Percentiles rank a stretch among this genome's conserved stretches.
phyloP scores from a whole-genome alignment of 2,329 filamentous ascomycete genomes.

The Emmonsia crescens region DNA sequence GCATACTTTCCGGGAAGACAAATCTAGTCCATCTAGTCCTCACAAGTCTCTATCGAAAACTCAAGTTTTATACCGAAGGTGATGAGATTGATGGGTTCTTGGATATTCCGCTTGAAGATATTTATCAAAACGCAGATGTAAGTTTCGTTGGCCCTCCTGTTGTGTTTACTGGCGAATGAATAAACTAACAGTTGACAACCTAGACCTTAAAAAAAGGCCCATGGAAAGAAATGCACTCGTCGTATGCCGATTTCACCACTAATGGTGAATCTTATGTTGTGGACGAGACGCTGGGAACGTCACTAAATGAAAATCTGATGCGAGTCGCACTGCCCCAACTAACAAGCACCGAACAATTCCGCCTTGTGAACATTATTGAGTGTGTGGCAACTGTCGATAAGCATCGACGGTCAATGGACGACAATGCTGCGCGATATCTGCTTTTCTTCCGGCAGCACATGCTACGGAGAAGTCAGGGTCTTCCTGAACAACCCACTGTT shows the following conservation, averaged over 20 bases:
- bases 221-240: constrained; percentile 40
- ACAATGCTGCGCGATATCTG: constrained; percentile 78
- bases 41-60: constrained; percentile 57
- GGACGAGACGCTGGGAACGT: constrained; percentile 57
- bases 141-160: constrained; percentile 9
- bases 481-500: constrained; percentile 45
- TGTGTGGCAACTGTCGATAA: constrained; percentile 75
- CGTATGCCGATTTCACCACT: constrained; percentile 40
- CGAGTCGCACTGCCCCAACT: constrained; percentile 66
- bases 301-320: constrained; percentile 67
- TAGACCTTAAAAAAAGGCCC: constrained; percentile 31
- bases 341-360: constrained; percentile 76
- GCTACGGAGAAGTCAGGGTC: constrained; percentile 54
- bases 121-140: constrained; percentile 39
- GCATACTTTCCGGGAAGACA: constrained; percentile 69
- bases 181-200: constrained; percentile 14
- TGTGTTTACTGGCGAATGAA: neutral
- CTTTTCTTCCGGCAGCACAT: constrained; percentile 77
- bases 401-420: constrained; percentile 79
- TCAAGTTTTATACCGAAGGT: constrained; percentile 76
- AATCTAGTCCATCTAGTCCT: constrained; percentile 61
- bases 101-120: constrained; percentile 43
- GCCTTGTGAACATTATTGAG: constrained; percentile 72
- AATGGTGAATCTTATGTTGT: constrained; percentile 53
- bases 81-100: constrained; percentile 72